Evolutionary conservation across 2,329 filamentous ascomycete species (phyloP).

Genomic region (Venturia pyrina): DNA sequence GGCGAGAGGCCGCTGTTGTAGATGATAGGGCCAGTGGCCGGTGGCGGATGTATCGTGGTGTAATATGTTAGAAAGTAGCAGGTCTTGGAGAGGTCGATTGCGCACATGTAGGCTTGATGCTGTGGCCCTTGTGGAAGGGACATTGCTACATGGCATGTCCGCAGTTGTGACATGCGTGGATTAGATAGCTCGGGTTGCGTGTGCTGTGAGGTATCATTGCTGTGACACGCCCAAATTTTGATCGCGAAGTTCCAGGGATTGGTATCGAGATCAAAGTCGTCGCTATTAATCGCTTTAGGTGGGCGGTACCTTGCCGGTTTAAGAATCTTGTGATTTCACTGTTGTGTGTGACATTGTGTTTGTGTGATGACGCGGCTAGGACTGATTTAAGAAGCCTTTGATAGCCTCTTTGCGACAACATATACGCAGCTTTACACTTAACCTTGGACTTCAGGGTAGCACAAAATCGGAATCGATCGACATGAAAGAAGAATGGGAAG

Average conservation of each 20-base stretch:
- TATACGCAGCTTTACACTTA: not conserved
- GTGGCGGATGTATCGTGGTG: not conserved
- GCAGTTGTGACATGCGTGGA: not conserved
- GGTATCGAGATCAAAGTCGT: too few relatives aligned
- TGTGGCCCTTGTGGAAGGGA: not conserved
- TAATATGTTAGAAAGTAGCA: not conserved
- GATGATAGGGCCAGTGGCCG: not conserved
- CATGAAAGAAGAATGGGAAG: not conserved
- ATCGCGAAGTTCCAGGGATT: too few relatives aligned
- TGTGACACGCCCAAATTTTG: too few relatives aligned
- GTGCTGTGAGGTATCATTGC: too few relatives aligned
- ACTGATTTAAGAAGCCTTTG: too few relatives aligned
- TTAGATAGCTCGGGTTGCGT: too few relatives aligned
- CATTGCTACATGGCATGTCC: not conserved
- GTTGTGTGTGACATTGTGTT: too few relatives aligned
- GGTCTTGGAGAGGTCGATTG: not conserved
- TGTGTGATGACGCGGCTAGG: too few relatives aligned
- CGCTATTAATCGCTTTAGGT: too few relatives aligned
- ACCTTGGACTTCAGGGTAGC: not conserved
- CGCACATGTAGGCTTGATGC: not conserved
- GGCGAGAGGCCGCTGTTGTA: not conserved
- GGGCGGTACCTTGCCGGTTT: too few relatives aligned
- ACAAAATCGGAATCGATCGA: not conserved
- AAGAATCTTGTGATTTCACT: too few relatives aligned
- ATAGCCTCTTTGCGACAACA: too few relatives aligned